A percentile compares a stretch with the other conserved stretches of the same genome.
These are phyloP conservation scores for Citrullus colocynthis DNA, from an alignment of 306 rosid genomes.

Conservation along the genomic window DNA sequence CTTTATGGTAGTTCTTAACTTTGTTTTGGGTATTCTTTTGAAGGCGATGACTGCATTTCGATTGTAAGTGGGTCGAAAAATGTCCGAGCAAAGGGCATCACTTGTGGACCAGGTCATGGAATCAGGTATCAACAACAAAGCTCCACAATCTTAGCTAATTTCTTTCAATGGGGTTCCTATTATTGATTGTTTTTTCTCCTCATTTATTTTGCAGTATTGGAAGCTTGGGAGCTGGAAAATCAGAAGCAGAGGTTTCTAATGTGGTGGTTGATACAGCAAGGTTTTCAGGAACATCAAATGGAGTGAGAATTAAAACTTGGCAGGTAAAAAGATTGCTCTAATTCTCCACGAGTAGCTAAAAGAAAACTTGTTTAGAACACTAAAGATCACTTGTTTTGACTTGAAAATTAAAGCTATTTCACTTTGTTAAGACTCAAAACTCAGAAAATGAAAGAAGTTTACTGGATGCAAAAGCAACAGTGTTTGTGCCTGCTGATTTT, in stretches of 20 bases:
- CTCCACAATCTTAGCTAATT: neutral
- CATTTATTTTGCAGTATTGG: constrained; percentile 45
- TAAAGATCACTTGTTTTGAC: neutral
- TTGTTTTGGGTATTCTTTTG: neutral
- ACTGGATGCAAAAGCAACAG: constrained; percentile 4
- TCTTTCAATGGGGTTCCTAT: neutral
- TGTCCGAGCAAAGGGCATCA: constrained; percentile 33
- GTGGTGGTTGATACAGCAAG: constrained; percentile 43
- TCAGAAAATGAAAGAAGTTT: neutral
- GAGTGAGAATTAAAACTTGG: constrained; percentile 90
- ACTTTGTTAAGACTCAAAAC: neutral
- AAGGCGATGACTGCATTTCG: constrained; percentile 89
- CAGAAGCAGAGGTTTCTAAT: constrained; percentile 53
- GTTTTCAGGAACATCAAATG: constrained; percentile 59
- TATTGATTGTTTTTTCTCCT: neutral
- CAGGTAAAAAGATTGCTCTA: constrained; percentile 33
- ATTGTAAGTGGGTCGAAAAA: constrained; percentile 64
- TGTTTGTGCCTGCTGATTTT: constrained; percentile 1
- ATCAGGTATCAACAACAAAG: constrained; percentile 40
- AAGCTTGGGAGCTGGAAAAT: constrained; percentile 57
- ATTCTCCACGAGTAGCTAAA: neutral
- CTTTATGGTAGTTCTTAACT: neutral
- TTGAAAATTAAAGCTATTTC: neutral
- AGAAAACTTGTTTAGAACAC: neutral
- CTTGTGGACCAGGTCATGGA: constrained; percentile 97